phyloP scores from a whole-genome alignment of 2,329 filamentous ascomycete species.

The Trichoderma guizhouense region DNA sequence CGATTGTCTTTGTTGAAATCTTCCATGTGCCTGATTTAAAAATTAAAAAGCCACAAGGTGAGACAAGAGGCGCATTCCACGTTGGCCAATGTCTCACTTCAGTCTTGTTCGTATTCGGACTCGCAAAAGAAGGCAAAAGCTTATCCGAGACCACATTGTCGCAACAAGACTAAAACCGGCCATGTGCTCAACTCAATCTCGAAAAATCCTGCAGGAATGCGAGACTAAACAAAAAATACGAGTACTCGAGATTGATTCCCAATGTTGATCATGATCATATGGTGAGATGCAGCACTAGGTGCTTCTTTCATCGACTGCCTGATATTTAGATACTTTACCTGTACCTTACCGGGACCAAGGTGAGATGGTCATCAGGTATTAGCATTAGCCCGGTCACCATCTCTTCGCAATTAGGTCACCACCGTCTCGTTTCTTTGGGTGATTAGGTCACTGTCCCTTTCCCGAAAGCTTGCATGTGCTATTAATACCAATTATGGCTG shows the following conservation, averaged over 20 bases:
- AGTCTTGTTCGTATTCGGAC: conserved; percentile 13
- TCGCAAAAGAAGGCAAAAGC: not conserved
- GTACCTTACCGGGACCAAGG: not conserved
- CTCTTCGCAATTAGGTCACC: not conserved
- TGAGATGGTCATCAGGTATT: not conserved
- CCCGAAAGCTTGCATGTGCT: conserved; percentile 5
- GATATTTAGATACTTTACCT: too few relatives aligned
- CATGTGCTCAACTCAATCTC: not conserved
- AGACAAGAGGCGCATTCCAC: not conserved
- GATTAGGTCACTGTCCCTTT: not conserved
- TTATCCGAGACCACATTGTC: conserved; percentile 5
- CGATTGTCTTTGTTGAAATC: not conserved
- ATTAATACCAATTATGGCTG: not conserved
- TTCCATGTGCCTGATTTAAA: not conserved
- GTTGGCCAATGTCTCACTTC: not conserved
- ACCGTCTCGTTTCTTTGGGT: not conserved
- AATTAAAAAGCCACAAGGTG: not conserved
- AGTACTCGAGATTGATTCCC: not conserved
- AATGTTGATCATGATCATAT: not conserved
- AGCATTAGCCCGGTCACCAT: not conserved
- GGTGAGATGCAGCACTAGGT: not conserved
- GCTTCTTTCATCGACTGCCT: not conserved
- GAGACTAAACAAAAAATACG: not conserved
- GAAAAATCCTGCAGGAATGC: conserved; percentile 1
- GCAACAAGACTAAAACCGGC: not conserved